Conservation (phyloP, 1,284 basidiomycete genomes). For the Golubevia sp. region DNA sequence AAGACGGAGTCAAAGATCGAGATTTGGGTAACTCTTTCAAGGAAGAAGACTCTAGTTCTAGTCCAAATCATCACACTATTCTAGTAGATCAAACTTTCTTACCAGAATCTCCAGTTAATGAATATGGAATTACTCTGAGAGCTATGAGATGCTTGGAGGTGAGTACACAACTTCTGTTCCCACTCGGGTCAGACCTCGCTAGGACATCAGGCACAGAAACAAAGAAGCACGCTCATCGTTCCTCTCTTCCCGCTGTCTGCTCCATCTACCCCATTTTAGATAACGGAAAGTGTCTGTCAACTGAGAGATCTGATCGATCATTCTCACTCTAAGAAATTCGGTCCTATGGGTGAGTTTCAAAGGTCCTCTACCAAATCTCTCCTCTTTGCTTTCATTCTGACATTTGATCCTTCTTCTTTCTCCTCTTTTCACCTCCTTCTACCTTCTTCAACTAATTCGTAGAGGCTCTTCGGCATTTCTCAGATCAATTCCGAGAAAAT, state of each 20-base stretch:
- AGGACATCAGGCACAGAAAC: too few relatives aligned
- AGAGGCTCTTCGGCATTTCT: background rate
- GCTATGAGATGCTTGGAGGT: slow-evolving; percentile 46
- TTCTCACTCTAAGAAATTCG: background rate
- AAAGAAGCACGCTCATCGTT: background rate
- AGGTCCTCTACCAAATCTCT: background rate
- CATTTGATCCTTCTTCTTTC: background rate
- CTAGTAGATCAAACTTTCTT: slow-evolving; percentile 29
- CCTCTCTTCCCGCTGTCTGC: background rate
- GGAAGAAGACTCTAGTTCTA: background rate
- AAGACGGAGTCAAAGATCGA: slow-evolving; percentile 17
- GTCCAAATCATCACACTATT: slow-evolving; percentile 8
- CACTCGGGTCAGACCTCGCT: background rate
- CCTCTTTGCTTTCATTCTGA: background rate
- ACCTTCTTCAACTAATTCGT: background rate
- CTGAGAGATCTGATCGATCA: slow-evolving; percentile 39
- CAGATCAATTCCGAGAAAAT: background rate
- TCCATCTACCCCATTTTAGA: slow-evolving; percentile 8
- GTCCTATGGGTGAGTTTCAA: background rate
- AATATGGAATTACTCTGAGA: slow-evolving; percentile 45
- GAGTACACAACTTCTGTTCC: background rate
- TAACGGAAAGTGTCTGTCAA: slow-evolving; percentile 46
- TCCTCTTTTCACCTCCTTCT: background rate
- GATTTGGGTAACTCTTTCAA: slow-evolving; percentile 1
- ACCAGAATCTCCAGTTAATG: slow-evolving; percentile 46